phyloP scores from a whole-genome alignment of 352 stramenopile genomes.

The Phytophthora tubulina region DNA sequence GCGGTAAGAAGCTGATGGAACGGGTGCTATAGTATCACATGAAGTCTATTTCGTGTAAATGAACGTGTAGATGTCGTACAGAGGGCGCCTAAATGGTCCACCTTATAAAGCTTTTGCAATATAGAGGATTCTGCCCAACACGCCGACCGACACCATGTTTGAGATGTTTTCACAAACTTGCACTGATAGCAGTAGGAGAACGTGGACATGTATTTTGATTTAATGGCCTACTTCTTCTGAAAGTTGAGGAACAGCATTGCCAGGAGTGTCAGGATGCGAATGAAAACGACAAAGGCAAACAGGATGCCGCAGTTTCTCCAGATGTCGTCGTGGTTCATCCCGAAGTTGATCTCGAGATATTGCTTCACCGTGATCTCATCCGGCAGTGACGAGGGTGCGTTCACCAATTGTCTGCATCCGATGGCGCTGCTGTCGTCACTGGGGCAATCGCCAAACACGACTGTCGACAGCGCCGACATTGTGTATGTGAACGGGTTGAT shows the following conservation, averaged over 20 bases:
- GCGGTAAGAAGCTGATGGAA: constrained; percentile 13
- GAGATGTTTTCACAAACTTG: background rate
- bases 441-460: constrained; percentile 47
- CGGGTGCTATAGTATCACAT: constrained; percentile 18
- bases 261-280: constrained; percentile 14
- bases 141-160: background rate
- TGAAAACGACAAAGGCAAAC: background rate
- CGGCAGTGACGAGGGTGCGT: constrained; percentile 9
- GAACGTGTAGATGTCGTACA: constrained; percentile 33
- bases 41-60: constrained; percentile 32
- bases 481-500: constrained; percentile 50
- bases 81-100: constrained; percentile 11
- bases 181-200: too few species aligned
- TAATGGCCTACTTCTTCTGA: constrained; percentile 19
- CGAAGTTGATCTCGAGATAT: constrained; percentile 28
- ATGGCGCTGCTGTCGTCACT: constrained; percentile 5
- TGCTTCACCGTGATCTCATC: constrained; percentile 21
- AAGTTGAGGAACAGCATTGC: constrained; percentile 28
- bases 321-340: constrained; percentile 22
- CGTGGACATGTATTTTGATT: too few species aligned
- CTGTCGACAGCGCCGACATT: constrained; percentile 38
- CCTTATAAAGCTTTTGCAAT: constrained; percentile 16
- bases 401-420: constrained; percentile 18
- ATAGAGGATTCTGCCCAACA: constrained; percentile 12
- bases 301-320: constrained; percentile 22